phyloP scores from a whole-genome alignment of 768 basidiomycete genomes.

The Mycena metata region DNA sequence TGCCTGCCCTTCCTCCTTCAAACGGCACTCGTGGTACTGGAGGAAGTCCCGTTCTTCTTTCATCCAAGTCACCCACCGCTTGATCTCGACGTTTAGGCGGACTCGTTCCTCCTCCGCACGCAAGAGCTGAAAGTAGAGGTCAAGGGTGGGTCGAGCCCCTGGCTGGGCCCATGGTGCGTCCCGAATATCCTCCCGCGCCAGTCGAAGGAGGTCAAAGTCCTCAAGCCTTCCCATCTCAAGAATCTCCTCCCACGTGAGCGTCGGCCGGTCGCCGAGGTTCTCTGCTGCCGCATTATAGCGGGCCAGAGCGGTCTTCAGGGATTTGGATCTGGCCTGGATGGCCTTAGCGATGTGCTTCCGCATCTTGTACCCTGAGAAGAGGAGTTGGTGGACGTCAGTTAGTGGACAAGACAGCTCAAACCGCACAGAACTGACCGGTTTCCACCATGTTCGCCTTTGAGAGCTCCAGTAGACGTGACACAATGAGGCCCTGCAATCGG shows the following conservation, averaged over 20 bases:
- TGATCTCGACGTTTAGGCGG: conserved; percentile 19
- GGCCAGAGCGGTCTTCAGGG: too few relatives aligned
- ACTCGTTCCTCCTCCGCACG: conserved; percentile 37
- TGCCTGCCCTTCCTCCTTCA: conserved; percentile 31
- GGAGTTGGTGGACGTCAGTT: too few relatives aligned
- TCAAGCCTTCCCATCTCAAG: too few relatives aligned
- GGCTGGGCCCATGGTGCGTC: conserved; percentile 28
- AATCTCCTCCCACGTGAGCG: too few relatives aligned
- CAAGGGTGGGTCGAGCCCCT: conserved; percentile 4
- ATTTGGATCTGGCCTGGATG: too few relatives aligned
- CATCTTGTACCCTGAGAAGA: too few relatives aligned
- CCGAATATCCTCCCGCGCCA: conserved; percentile 15
- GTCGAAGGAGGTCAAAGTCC: too few relatives aligned
- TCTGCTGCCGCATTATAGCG: too few relatives aligned
- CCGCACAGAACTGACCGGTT: not conserved
- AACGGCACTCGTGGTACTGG: conserved; percentile 8
- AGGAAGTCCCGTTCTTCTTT: too few relatives aligned
- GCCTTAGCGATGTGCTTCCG: too few relatives aligned
- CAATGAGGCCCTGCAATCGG: conserved; percentile 4
- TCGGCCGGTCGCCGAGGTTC: too few relatives aligned
- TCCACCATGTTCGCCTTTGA: conserved; percentile 14
- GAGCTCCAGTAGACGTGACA: conserved; percentile 11
- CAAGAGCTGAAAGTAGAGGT: conserved; percentile 28
- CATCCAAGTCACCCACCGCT: not conserved
- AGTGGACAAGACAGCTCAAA: conserved; percentile 6